A percentile compares a stretch with the other conserved stretches of the same genome.
Evolutionary conservation across 1,284 basidiomycete species (phyloP).

Genomic region (Papiliotrema terrestris): DNA sequence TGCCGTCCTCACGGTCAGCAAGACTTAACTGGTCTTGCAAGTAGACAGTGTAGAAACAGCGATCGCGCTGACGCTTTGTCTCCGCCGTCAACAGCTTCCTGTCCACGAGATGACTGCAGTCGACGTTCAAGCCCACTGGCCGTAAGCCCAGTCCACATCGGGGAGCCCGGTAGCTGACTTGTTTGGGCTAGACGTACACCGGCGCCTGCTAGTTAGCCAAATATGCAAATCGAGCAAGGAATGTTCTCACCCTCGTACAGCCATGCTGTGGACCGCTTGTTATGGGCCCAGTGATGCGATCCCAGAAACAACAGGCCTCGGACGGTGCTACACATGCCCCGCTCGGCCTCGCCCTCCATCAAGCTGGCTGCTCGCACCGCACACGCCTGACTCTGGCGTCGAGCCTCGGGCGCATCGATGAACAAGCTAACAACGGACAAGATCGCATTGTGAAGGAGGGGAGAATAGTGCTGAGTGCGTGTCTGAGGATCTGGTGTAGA

Average conservation of each 20-base stretch:
- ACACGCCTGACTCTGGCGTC: constrained; percentile 16
- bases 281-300: constrained; percentile 21
- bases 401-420: constrained; percentile 7
- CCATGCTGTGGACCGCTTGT: constrained; percentile 26
- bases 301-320: constrained; percentile 35
- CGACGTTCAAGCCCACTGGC: constrained; percentile 30
- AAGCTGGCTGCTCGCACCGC: constrained; percentile 20
- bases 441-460: constrained; percentile 66
- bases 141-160: constrained; percentile 5
- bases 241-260: constrained; percentile 12
- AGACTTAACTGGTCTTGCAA: constrained; percentile 26
- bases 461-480: constrained; percentile 57
- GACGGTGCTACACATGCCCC: constrained; percentile 31
- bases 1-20: too few species aligned
- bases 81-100: constrained; percentile 28
- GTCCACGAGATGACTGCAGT: constrained; percentile 27
- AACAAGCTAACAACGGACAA: constrained; percentile 47
- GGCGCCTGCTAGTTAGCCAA: too few species aligned
- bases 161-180: too few species aligned
- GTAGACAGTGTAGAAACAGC: constrained; percentile 25
- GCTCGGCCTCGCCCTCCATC: constrained; percentile 32
- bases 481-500: constrained; percentile 1
- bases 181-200: too few species aligned
- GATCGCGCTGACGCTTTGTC: constrained; percentile 21
- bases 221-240: background rate